Conservation (phyloP, 139 green algal genomes). For the Chlorella sp. region DNA sequence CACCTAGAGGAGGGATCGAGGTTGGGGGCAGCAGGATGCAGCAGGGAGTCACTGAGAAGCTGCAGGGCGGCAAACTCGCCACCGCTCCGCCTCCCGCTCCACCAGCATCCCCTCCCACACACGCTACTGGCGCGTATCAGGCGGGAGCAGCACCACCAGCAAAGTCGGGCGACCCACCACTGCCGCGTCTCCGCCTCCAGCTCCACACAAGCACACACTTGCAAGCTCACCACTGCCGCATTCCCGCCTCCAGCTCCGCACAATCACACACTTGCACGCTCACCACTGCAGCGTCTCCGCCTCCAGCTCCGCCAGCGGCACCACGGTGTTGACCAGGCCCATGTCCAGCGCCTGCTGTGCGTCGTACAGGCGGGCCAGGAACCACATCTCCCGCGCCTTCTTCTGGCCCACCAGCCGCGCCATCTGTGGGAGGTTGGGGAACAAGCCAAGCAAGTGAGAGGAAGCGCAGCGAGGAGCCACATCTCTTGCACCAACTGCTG, state of each 20-base stretch:
- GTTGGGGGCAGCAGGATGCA: no score
- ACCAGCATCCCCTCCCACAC: no score
- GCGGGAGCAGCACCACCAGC: no score
- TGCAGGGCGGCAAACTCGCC: no score
- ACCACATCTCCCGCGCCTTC: conserved; percentile 98
- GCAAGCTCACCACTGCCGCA: conserved; percentile 79
- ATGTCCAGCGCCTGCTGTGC: conserved; percentile 88
- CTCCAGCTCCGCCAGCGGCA: conserved; percentile 91
- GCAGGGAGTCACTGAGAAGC: no score
- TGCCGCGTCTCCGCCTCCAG: conserved; percentile 90
- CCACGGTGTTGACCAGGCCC: conserved; percentile 97
- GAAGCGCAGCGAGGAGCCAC: conserved; percentile 96
- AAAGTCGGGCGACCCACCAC: no score
- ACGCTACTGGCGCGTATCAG: no score
- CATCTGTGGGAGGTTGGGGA: conserved; percentile 80
- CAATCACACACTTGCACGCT: no score
- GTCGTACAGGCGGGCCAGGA: conserved; percentile 92
- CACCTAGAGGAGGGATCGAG: conserved; percentile 65
- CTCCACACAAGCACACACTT: conserved; percentile 34
- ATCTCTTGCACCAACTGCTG: conserved; percentile 98
- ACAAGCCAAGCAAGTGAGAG: conserved; percentile 63
- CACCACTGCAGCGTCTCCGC: conserved; percentile 89
- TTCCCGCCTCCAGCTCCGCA: conserved; percentile 86
- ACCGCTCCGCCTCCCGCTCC: no score
- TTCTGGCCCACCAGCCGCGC: conserved; percentile 94